A percentile compares a stretch with the other conserved stretches of the same genome.
phyloP scores from a whole-genome alignment of 2,329 filamentous ascomycete species.

The Microsporum canis region DNA sequence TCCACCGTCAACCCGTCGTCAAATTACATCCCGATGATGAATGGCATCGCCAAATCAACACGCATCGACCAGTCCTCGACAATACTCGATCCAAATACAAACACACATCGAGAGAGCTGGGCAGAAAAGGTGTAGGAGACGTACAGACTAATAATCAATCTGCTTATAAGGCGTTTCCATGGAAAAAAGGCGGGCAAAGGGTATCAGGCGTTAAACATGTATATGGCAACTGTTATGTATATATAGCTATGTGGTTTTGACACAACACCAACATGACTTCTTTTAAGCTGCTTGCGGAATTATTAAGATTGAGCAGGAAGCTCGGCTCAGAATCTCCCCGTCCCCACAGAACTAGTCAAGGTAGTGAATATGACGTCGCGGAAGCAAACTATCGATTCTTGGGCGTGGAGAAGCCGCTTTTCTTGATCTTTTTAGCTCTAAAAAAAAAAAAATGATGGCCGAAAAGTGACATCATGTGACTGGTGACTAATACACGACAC shows the following conservation, averaged over 20 bases:
- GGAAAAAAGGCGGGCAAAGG: background rate
- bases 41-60: background rate
- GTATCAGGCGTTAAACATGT: background rate
- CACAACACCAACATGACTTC: background rate
- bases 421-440: too few relatives aligned
- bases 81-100: background rate
- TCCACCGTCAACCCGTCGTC: background rate
- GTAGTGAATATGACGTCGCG: too few relatives aligned
- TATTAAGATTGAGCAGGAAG: background rate
- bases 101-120: background rate
- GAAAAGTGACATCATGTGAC: background rate
- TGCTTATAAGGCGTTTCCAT: background rate
- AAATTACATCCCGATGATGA: background rate
- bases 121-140: background rate
- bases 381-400: too few relatives aligned
- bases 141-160: background rate
- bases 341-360: too few relatives aligned
- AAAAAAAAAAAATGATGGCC: too few relatives aligned
- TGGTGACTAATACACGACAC: background rate
- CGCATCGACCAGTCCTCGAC: conserved; percentile 1
- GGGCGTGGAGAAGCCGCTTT: too few relatives aligned
- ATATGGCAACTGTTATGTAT: background rate
- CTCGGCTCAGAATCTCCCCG: too few relatives aligned
- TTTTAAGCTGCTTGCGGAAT: background rate
- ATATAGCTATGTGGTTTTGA: background rate